These are phyloP conservation scores for Elsinoe perseae DNA, from an alignment of 2,329 filamentous ascomycete genomes.

Conservation along the genomic window DNA sequence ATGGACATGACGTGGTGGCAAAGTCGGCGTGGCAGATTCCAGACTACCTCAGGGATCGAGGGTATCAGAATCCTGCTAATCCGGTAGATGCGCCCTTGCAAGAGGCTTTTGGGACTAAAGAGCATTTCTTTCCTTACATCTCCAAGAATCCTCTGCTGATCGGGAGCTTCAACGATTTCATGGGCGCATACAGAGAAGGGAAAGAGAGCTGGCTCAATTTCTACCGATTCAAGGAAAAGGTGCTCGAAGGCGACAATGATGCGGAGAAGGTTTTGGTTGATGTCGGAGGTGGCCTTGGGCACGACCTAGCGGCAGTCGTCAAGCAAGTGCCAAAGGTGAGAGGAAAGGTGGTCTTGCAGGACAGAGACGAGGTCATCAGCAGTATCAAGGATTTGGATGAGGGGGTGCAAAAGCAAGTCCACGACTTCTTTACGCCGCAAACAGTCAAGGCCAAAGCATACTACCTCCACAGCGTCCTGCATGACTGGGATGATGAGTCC, in stretches of 20 bases:
- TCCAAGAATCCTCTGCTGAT: constrained; percentile 2
- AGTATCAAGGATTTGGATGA: constrained; percentile 18
- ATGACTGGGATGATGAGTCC: constrained; percentile 23
- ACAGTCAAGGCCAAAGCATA: constrained; percentile 24
- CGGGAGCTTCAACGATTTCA: constrained; percentile 30
- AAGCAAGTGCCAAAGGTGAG: constrained; percentile 17
- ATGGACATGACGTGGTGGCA: constrained; percentile 16
- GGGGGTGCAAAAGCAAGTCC: constrained; percentile 20
- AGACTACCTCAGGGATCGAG: constrained; percentile 16
- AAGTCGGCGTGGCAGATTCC: constrained; percentile 16
- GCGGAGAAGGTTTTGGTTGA: constrained; percentile 22
- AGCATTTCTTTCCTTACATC: constrained; percentile 15
- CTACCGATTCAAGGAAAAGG: not conserved
- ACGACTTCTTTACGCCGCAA: constrained; percentile 31
- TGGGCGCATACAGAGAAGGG: constrained; percentile 32
- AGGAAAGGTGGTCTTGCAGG: constrained; percentile 16
- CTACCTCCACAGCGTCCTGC: constrained; percentile 23
- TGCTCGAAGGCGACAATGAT: not conserved
- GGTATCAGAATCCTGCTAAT: constrained; percentile 18
- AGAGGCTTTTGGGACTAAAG: not conserved
- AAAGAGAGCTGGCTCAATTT: constrained; percentile 33
- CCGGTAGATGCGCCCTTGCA: constrained; percentile 15
- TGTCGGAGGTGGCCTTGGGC: constrained; percentile 23
- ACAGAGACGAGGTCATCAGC: constrained; percentile 12
- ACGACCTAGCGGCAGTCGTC: constrained; percentile 21